Evolutionary conservation across 2,329 filamentous ascomycete genomes (phyloP), one percentile per base, ranked within the genome.

Genomic region (Didymella segeticola): DNA sequence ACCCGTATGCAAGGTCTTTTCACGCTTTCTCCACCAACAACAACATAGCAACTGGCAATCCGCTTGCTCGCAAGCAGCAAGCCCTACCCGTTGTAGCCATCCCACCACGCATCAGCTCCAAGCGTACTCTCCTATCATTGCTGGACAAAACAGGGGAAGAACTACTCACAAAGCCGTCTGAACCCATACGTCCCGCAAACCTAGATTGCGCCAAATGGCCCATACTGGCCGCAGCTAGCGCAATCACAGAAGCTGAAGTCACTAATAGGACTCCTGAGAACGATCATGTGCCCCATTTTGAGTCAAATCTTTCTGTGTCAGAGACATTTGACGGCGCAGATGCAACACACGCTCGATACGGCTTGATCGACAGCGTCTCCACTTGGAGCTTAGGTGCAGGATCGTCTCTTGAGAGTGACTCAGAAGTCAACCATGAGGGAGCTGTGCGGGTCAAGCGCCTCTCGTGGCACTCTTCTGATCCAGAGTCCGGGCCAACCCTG

Each of bases 371-470:
- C n/a, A 57, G 50, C 12, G 31, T 17, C 3, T 58, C 52, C 15
- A 41, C 42, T 7, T 50, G 47, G 43, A 63, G 53, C 34, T 23
- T 47, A 27, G 53, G 47, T 15, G 31, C 51, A 20, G 49, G 36
- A 9, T 45, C 47, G 3, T 56, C 53, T 14, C 23, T 57, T 11
- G 30, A 58, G 9, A 37, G 62, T 5, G 42, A 59, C 4, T 20
- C 41, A 23, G 33, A 52, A 12, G n/a, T 33, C 29, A 38, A 51
- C 8, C 43, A 43, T 20, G 33, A 47, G 15, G 47, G 46, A 19
- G 52, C 53, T 14, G 53, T 30, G 25, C 58, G 67, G 2, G 43
- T 66, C 2, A 70, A 63, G 47, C 61, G 55, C 20, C 53, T 69
- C 4, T 69, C 62, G 6, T 50, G 52, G 48, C 58, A 61, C 23